Conservation (phyloP, 345 rosid species). For the Syzygium jambos region DNA sequence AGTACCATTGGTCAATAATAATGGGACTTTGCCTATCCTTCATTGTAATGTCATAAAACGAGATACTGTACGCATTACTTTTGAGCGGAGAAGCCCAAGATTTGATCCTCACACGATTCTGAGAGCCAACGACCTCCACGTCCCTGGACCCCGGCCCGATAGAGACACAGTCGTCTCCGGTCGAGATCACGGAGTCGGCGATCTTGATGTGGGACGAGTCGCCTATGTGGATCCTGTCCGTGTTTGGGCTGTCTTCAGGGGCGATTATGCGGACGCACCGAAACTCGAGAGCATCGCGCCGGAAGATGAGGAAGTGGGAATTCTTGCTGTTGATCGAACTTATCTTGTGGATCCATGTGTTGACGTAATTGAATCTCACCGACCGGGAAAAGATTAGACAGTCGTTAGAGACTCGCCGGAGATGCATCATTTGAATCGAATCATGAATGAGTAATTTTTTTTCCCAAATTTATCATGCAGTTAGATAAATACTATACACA, state of each 20-base stretch:
- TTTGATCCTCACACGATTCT: constrained; percentile 7
- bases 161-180: constrained; percentile 9
- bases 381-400: neutral
- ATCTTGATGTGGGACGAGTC: neutral
- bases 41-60: neutral
- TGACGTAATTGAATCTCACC: neutral
- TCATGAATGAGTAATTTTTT: neutral
- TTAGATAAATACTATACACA: neutral
- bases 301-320: neutral
- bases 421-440: neutral
- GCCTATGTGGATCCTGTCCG: constrained; percentile 6
- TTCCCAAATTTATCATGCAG: neutral
- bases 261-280: neutral
- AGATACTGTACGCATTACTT: neutral
- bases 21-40: neutral
- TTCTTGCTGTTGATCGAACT: neutral
- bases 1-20: neutral
- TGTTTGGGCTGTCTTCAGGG: constrained; percentile 5
- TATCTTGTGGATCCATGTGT: neutral
- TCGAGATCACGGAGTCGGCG: neutral
- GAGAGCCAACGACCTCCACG: neutral
- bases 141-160: neutral
- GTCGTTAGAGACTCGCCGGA: neutral
- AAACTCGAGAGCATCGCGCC: neutral
- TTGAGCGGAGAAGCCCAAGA: neutral